phyloP scores from a whole-genome alignment of 768 basidiomycete genomes.

The Leccinum variicolor region DNA sequence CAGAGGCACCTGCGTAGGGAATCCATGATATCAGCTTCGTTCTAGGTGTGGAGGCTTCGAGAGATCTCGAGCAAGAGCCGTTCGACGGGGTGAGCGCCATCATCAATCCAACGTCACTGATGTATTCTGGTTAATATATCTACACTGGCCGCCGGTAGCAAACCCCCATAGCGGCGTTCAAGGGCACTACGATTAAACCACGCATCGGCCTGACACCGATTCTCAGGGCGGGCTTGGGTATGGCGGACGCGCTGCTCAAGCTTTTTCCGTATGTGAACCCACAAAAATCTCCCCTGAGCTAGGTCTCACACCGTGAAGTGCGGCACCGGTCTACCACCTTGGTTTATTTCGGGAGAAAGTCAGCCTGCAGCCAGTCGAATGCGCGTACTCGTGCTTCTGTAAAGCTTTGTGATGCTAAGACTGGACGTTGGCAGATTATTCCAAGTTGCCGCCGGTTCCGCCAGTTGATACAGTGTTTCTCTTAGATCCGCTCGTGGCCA shows the following conservation, averaged over 20 bases:
- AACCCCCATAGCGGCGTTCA: slow-evolving; percentile 79
- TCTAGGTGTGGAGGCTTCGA: slow-evolving; percentile 80
- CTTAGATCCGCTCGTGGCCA: slow-evolving; percentile 91
- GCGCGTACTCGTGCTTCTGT: slow-evolving; percentile 37
- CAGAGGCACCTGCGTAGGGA: slow-evolving; percentile 41
- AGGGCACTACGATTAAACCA: slow-evolving; percentile 70
- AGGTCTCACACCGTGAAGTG: slow-evolving; percentile 33
- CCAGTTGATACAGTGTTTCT: slow-evolving; percentile 84
- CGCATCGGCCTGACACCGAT: slow-evolving; percentile 87
- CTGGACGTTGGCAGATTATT: slow-evolving; percentile 60
- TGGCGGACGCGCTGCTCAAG: slow-evolving; percentile 84
- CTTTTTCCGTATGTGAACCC: slow-evolving; percentile 70
- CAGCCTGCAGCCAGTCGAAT: slow-evolving; percentile 88
- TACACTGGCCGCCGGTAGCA: slow-evolving; percentile 38
- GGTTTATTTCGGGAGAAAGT: slow-evolving; percentile 88
- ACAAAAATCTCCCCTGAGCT: background rate
- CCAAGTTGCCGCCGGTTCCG: slow-evolving; percentile 75
- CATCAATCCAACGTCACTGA: background rate
- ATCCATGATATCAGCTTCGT: slow-evolving; percentile 73
- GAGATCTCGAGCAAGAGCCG: slow-evolving; percentile 56
- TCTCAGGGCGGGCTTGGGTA: slow-evolving; percentile 88
- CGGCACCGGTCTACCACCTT: slow-evolving; percentile 85
- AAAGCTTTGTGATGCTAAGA: background rate
- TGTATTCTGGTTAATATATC: background rate
- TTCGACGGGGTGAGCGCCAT: slow-evolving; percentile 58